Percentiles rank a stretch among this genome's conserved stretches.
phyloP scores from a whole-genome alignment of 306 rosid genomes.

The Calophaca sinica region DNA sequence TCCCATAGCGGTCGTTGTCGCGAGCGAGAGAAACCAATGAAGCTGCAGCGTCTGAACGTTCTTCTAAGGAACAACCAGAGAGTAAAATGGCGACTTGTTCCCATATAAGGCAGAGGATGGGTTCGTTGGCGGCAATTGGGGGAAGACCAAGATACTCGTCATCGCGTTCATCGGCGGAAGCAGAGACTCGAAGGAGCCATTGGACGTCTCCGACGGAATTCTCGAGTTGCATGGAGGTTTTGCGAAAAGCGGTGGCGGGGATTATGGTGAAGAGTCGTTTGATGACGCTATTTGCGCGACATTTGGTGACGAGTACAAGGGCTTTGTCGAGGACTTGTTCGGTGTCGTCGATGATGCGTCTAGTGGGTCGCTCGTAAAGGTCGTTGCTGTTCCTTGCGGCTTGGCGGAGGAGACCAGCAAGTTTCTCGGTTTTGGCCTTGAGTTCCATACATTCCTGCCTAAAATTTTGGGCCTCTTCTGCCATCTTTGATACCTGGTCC shows the following conservation, averaged over 20 bases:
- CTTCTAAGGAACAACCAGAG: conserved; percentile 53
- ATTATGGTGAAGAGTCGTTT: conserved; percentile 79
- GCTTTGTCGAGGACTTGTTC: conserved; percentile 77
- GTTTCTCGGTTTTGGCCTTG: conserved; percentile 70
- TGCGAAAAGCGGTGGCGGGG: conserved; percentile 66
- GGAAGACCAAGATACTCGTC: conserved; percentile 76
- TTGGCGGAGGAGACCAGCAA: conserved; percentile 74
- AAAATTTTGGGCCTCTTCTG: conserved; percentile 66
- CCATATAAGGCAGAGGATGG: conserved; percentile 75
- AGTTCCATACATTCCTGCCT: conserved; percentile 70
- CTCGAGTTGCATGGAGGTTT: conserved; percentile 62
- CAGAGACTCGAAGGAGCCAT: conserved; percentile 86
- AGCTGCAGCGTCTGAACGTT: conserved; percentile 73
- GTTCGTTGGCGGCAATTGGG: conserved; percentile 77
- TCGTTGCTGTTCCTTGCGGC: conserved; percentile 76
- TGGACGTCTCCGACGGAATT: conserved; percentile 77
- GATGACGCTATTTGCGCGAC: conserved; percentile 60
- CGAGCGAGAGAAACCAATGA: conserved; percentile 72
- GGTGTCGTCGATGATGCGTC: conserved; percentile 80
- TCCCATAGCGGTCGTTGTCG: conserved; percentile 74
- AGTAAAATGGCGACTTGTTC: conserved; percentile 68
- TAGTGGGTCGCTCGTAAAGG: conserved; percentile 79
- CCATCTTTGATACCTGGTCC: conserved; percentile 69
- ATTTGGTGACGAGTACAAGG: conserved; percentile 62
- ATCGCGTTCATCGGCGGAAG: conserved; percentile 62